Evolutionary conservation across 441 rosid genomes (phyloP).

Genomic region (Pelargonium myrrhifolium): DNA sequence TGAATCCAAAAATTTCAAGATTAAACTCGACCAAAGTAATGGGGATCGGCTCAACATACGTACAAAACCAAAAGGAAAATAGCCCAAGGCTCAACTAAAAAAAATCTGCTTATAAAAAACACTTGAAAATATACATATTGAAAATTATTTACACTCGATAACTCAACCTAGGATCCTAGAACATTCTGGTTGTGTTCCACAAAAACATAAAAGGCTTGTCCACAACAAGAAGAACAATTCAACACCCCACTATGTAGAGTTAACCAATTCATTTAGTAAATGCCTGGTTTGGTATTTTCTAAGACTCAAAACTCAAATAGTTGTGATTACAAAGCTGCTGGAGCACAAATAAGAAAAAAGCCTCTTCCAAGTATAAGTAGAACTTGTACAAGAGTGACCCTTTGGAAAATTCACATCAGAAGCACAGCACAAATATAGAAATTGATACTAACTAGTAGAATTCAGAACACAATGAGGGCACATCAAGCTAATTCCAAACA

Average conservation of each 20-base stretch:
- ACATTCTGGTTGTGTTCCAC: not conserved
- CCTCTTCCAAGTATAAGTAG: not conserved
- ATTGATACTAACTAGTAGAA: not conserved
- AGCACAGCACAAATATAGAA: not conserved
- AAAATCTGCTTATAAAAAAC: too few species aligned
- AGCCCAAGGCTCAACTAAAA: too few species aligned
- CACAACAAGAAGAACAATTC: too few species aligned
- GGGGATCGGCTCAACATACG: not conserved
- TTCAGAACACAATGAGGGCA: not conserved
- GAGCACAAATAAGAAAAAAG: not conserved
- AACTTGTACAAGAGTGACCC: not conserved
- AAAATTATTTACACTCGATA: not conserved
- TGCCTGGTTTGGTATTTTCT: not conserved
- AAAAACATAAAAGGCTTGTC: not conserved
- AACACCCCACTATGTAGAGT: not conserved
- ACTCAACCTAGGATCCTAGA: not conserved
- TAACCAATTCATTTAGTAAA: not conserved
- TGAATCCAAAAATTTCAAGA: conserved; percentile 16
- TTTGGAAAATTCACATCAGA: not conserved
- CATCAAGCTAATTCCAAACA: not conserved
- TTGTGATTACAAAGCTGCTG: not conserved
- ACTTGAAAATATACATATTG: not conserved
- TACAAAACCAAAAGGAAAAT: not conserved
- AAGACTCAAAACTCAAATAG: not conserved
- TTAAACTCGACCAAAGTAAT: not conserved